Evolutionary conservation across 305 asterid genomes (phyloP), one percentile per base, ranked within the genome.

Genomic region (Euphrasia arctica): DNA sequence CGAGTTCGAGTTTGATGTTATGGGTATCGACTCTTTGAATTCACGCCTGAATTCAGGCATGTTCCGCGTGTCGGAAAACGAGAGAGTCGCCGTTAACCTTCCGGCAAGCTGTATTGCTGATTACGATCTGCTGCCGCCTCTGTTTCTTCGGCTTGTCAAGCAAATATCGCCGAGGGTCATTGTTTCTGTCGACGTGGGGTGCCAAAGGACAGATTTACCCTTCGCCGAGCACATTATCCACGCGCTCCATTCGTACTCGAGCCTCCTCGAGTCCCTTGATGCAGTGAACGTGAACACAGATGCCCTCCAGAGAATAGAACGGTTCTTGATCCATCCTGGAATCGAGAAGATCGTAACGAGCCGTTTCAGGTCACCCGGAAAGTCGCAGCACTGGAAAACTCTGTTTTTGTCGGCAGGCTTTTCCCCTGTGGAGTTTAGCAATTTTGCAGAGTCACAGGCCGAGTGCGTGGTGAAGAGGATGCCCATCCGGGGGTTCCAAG

Each of bases 181-280:
- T 3, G 86, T 80, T 12, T 76, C 86, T 6, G 62, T 80, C n/a
- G 86, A 82, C 8, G 41, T 70, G 31, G 86, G 83, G 9, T 80
- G 82, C 58, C 85, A 82, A 36, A 70, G 81, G 65, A 60, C 69
- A 13, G 86, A 82, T 52, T 77, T 82, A 14, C 75, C 88, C 0
- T 73, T 78, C 11, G 64, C 91, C 4, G 57, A 67, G 47, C 88
- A 76, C 39, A 47, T 85, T n/a, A 58, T 80, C 15, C 80, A 82
- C 10, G 74, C 81, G n/a, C 74, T 82, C 12, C 80, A 74, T 36
- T 71, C 77, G 7, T 78, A 68, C 43, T 61, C 85, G 5, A 72
- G 61, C 41, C 72, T 85, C 10, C 70, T 85, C 0, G 90, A 85
- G 64, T 85, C 86, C 11, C 78, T 85, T 13, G 93, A 83, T 50